Base-by-base conservation (phyloP, 2,329 filamentous ascomycete species). In the Neurospora sp. region DNA sequence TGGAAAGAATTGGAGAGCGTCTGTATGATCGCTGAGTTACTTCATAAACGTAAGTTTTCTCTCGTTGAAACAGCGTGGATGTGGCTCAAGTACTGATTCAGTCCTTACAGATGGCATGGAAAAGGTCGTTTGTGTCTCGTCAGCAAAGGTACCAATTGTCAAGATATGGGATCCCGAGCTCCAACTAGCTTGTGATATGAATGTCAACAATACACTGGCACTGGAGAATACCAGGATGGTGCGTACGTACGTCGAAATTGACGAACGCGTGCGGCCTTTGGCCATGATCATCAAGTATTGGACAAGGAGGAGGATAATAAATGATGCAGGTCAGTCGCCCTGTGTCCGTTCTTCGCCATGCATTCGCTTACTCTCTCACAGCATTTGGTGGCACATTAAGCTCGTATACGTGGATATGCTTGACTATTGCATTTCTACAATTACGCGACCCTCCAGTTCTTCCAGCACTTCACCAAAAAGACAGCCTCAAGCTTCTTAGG, bases 401-500 rank as follows among this genome's bases (percentile, higher is more conserved):
- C 80, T 99, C 96, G 19, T 99, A 99, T 78, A 97, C 96, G 28
- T 99, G 96, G 96, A 98, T 98, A 78, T 99, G 96, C 80, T 88
- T 99, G 85, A 97, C 98, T 74, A 91, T 99, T 78, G 96, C 93
- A 75, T 99, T 98, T 77, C 86, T 99, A 36, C 96, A 99, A 81
- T 91, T 93, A 68, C 89, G 93, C 75, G 86, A 91, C 71, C 92
- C 93, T 17, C 92, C 95, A 0, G 88, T 99, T 69, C 81, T 99
- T 28, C 96, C 96, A 4, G 89, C 92, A 17, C 84, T 99, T 40
- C 96, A 98, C 78, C 90, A 93, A 77, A 85, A 88, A 28, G 84
- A 87, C 4, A 86, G 90, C 74, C 83, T 89, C 73, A 88, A 88
- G 74, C 82, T 87, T 68, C 81, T 86, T 10, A 84, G 86, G 23